Base-by-base conservation (phyloP, 352 stramenopile species). In the Phytophthora brassicae region DNA sequence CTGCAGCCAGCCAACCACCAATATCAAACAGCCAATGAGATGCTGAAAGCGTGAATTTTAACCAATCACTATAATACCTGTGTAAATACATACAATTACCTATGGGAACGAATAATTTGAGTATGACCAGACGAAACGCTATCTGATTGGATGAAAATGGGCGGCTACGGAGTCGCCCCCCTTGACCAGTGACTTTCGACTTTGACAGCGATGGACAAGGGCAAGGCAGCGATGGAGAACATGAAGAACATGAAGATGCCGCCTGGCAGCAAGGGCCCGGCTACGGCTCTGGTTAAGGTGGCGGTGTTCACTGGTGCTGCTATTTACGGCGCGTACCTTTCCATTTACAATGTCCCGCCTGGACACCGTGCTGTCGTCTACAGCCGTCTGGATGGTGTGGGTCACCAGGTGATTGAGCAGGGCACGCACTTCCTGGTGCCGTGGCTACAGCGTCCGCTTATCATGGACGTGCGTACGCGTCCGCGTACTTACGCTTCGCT, bases 391-490 rank as follows among this genome's bases (percentile, higher is more conserved):
- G 83, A 92, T 43, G 89, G 89, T 51, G 84, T 97, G 11, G 72
- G 87, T 43, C 66, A 91, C 44, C 71, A 76, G 29, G 72, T 89
- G 51, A 88, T 95, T 31, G 82, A 89, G 51, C 93, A 99, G 87
- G 96, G 96, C 70, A 96, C 97, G 67, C 97, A 99, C 80, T 98
- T 99, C 50, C 75, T 98, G 47, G 74, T 99, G 48, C 97, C 97
- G n/a, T 99, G 96, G 94, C 87, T 99, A 36, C 95, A 99, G 82
- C 91, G 94, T 60, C 94, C 97, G 23, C 90, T 98, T 31, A 92
- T 98, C 67, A 99, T 98, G 62, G 94, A 98, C 63, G 90, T 98
- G 45, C 84, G 91, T 62, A 97, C 90, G 49, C 88, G 90, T 57
- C 95, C 96, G 20, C 92, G 94, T 69, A 99, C 97, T 62, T 95